These are phyloP conservation scores for Davidsoniella virescens DNA, from an alignment of 2,329 filamentous ascomycete species.

Conservation along the genomic window DNA sequence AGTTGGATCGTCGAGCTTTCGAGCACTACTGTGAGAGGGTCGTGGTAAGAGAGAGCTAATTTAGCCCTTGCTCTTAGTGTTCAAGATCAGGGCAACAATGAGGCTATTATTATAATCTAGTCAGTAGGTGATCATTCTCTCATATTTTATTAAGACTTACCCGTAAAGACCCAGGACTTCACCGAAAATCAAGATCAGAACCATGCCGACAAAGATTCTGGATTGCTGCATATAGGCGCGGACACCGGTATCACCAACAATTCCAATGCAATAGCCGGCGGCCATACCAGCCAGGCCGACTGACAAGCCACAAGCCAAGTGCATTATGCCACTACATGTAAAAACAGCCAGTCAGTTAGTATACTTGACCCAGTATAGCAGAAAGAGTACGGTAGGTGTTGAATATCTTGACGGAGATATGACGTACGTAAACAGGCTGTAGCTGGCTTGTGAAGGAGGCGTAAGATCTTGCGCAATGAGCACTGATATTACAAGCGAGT, in stretches of 20 bases:
- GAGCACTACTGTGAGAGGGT: too few relatives aligned
- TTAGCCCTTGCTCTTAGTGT: conserved; percentile 63
- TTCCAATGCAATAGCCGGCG: conserved; percentile 89
- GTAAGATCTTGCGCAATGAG: conserved; percentile 83
- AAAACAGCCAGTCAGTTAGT: not conserved
- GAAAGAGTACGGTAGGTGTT: not conserved
- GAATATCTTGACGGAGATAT: not conserved
- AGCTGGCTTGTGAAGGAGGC: conserved; percentile 48
- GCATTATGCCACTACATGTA: conserved; percentile 62
- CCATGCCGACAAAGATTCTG: conserved; percentile 95
- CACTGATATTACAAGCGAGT: conserved; percentile 90
- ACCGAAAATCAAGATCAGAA: conserved; percentile 94
- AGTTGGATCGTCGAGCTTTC: too few relatives aligned
- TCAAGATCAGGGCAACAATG: conserved; percentile 84
- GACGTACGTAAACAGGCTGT: conserved; percentile 69
- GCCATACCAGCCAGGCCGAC: conserved; percentile 87
- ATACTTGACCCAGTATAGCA: not conserved
- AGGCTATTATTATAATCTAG: conserved; percentile 36
- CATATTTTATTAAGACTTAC: conserved; percentile 34
- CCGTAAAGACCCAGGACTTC: conserved; percentile 95
- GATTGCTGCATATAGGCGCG: conserved; percentile 93
- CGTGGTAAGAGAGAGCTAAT: not conserved
- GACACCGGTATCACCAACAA: conserved; percentile 88
- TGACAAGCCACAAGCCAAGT: conserved; percentile 75
- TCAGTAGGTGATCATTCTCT: not conserved